These are phyloP conservation scores for Monosporozyma unispora DNA, from an alignment of 805 yeast species.

Conservation along the genomic window DNA sequence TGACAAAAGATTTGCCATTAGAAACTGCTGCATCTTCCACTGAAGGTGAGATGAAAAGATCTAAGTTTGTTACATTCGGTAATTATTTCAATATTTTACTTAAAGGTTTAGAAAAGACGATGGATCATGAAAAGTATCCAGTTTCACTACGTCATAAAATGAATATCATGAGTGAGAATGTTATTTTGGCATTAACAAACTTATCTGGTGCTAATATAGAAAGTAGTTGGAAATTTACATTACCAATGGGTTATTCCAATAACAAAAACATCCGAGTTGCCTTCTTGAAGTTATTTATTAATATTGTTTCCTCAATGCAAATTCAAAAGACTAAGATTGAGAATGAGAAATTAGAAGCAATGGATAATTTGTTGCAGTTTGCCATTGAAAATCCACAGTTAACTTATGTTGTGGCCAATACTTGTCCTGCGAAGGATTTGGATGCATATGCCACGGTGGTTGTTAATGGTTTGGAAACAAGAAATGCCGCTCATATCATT, in stretches of 20 bases:
- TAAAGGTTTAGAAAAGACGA: slow-evolving; percentile 35
- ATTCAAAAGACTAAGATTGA: slow-evolving; percentile 24
- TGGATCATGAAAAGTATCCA: slow-evolving; percentile 30
- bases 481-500: slow-evolving; percentile 37
- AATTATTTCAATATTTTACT: slow-evolving; percentile 57
- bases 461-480: slow-evolving; percentile 43
- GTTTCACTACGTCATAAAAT: slow-evolving; percentile 43
- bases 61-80: slow-evolving; percentile 54
- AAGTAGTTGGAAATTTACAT: slow-evolving; percentile 64
- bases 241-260: slow-evolving; percentile 70
- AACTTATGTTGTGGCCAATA: slow-evolving; percentile 44
- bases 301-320: slow-evolving; percentile 40
- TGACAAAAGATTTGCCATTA: slow-evolving; percentile 47
- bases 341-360: slow-evolving; percentile 16
- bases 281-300: slow-evolving; percentile 68
- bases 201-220: slow-evolving; percentile 64
- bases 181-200: slow-evolving; percentile 57
- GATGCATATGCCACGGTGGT: slow-evolving; percentile 62
- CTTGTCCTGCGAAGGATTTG: slow-evolving; percentile 61
- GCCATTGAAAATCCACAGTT: slow-evolving; percentile 35
- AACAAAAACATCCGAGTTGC: slow-evolving; percentile 59
- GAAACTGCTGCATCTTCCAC: slow-evolving; percentile 50
- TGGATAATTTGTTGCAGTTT: slow-evolving; percentile 24
- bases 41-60: slow-evolving; percentile 44
- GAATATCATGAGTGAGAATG: slow-evolving; percentile 49